These are phyloP conservation scores for Pleodorina starrii DNA, from an alignment of 139 green algal genomes.

Conservation along the genomic window DNA sequence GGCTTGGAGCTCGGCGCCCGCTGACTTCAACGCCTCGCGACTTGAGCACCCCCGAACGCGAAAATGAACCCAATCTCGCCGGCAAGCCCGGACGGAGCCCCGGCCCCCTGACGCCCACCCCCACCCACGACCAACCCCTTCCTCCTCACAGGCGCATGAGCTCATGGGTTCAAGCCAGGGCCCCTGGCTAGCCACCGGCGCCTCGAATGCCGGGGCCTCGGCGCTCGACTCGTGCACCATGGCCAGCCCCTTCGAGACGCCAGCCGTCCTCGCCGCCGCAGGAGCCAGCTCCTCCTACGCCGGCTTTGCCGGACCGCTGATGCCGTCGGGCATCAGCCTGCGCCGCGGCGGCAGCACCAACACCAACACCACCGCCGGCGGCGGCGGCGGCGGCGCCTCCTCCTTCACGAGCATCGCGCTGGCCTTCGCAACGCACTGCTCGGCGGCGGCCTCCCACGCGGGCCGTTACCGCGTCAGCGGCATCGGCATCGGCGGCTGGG, in stretches of 20 bases:
- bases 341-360: not conserved
- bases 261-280: not conserved
- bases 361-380: not conserved
- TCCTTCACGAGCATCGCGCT: no score
- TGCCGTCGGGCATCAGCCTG: not conserved
- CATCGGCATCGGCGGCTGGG: not conserved
- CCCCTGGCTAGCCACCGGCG: not conserved
- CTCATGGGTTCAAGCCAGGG: not conserved
- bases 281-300: constrained; percentile 5
- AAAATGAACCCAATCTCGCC: no score
- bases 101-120: no score
- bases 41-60: no score
- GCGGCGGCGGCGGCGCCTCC: not conserved
- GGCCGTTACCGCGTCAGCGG: not conserved
- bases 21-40: no score
- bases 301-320: not conserved
- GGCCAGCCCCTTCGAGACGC: not conserved
- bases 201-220: not conserved
- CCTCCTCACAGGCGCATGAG: not conserved
- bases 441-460: not conserved
- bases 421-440: no score
- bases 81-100: no score
- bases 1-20: no score
- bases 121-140: no score
- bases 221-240: not conserved